These are phyloP conservation scores for Galerina sulciceps DNA, from an alignment of 768 basidiomycete genomes.

Conservation along the genomic window DNA sequence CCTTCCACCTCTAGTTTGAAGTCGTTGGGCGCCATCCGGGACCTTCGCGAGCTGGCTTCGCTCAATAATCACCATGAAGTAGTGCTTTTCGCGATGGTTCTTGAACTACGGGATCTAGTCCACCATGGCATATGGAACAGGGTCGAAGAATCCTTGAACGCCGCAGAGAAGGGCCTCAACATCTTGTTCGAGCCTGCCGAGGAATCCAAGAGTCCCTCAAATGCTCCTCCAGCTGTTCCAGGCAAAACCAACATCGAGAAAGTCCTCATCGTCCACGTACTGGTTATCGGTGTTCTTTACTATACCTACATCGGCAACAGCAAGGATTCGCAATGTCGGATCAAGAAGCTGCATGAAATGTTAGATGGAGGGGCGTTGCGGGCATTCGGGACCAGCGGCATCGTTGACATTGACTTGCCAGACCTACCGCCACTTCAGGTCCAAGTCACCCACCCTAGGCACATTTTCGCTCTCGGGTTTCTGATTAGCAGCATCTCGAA, in stretches of 20 bases:
- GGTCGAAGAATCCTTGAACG: conserved; percentile 49
- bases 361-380: conserved; percentile 62
- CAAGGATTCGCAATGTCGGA: conserved; percentile 48
- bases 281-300: conserved; percentile 65
- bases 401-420: conserved; percentile 40
- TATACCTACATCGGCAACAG: conserved; percentile 63
- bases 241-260: conserved; percentile 23
- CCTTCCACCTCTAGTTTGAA: conserved; percentile 17
- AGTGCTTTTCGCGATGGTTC: conserved; percentile 52
- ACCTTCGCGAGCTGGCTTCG: conserved; percentile 31
- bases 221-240: not conserved
- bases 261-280: conserved; percentile 54
- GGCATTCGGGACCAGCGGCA: conserved; percentile 36
- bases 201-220: not conserved
- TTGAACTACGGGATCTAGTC: conserved; percentile 61
- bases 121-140: conserved; percentile 58
- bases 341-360: conserved; percentile 65
- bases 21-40: conserved; percentile 36
- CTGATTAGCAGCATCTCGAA: conserved; percentile 70
- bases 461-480: conserved; percentile 67
- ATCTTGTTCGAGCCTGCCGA: conserved; percentile 29
- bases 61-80: conserved; percentile 45
- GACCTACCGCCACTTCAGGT: conserved; percentile 51
- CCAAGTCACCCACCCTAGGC: conserved; percentile 69
- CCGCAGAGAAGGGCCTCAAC: conserved; percentile 55